Conservation (phyloP, 2,329 filamentous ascomycete species). For the Dendrostoma leiphaemia region DNA sequence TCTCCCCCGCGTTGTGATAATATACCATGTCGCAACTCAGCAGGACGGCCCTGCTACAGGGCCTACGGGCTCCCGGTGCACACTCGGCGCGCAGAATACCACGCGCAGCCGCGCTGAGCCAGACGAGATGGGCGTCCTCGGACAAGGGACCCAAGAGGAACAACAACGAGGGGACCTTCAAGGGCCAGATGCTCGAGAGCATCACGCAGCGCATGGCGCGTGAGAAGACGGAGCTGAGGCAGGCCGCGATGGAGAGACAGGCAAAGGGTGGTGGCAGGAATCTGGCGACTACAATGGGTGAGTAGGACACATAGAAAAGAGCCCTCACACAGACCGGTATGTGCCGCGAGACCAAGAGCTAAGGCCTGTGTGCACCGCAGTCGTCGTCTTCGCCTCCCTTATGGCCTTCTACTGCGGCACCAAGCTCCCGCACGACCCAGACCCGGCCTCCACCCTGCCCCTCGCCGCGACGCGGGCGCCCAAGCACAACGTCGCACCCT, state of each 20-base stretch:
- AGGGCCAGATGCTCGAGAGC: conserved; percentile 54
- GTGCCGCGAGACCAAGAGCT: not conserved
- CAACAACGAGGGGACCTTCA: conserved; percentile 36
- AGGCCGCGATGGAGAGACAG: conserved; percentile 38
- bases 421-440: conserved; percentile 48
- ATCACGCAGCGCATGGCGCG: conserved; percentile 47
- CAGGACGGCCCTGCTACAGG: conserved; percentile 14
- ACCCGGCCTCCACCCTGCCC: conserved; percentile 58
- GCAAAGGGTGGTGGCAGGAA: conserved; percentile 38
- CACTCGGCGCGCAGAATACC: not conserved
- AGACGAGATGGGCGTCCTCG: conserved; percentile 15
- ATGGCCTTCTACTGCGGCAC: conserved; percentile 60
- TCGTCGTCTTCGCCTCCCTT: conserved; percentile 50
- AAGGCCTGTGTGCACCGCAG: conserved; percentile 31
- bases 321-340: not conserved
- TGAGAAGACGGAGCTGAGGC: conserved; percentile 46
- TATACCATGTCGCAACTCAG: conserved; percentile 18
- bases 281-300: conserved; percentile 48
- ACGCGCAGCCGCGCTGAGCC: not conserved
- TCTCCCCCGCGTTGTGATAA: too few relatives aligned
- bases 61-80: not conserved
- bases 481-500: conserved; percentile 55
- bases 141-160: conserved; percentile 2
- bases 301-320: not conserved
- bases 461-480: conserved; percentile 50